phyloP scores from a whole-genome alignment of 257 asterid genomes.

The Fraxinus cuspidata region DNA sequence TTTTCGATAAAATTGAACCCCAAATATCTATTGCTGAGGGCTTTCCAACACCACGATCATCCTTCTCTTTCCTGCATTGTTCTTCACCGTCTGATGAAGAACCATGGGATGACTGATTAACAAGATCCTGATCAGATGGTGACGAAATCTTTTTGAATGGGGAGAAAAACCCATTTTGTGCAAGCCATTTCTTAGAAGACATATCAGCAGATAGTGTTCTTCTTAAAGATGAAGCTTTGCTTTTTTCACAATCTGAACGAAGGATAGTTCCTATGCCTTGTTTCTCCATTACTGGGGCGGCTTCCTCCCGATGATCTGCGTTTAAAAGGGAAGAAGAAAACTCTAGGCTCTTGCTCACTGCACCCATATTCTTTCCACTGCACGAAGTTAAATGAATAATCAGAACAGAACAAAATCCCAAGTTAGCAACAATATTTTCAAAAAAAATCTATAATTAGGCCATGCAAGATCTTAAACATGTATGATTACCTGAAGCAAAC shows the following conservation, averaged over 20 bases:
- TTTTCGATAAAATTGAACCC: conserved; percentile 44
- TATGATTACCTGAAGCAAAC: conserved; percentile 41
- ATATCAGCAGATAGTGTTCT: conserved; percentile 66
- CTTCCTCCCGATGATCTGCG: background rate
- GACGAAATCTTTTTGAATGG: conserved; percentile 36
- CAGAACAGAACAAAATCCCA: conserved; percentile 12
- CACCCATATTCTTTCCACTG: conserved; percentile 38
- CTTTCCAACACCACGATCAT: background rate
- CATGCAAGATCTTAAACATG: background rate
- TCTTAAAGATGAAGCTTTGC: conserved; percentile 45
- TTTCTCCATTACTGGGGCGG: conserved; percentile 29
- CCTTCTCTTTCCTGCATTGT: conserved; percentile 27
- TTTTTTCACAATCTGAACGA: conserved; percentile 42
- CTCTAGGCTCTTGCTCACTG: conserved; percentile 25
- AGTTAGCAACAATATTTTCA: conserved; percentile 13
- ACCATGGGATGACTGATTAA: conserved; percentile 16
- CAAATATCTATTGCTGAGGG: conserved; percentile 29
- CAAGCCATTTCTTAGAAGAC: conserved; percentile 60
- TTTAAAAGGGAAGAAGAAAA: conserved; percentile 28
- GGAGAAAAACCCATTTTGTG: conserved; percentile 40
- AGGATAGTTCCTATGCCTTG: conserved; percentile 83
- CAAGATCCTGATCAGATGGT: conserved; percentile 23
- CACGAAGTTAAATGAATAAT: conserved; percentile 20
- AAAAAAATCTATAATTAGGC: background rate
- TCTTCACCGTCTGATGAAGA: conserved; percentile 35